Conservation (phyloP, 352 stramenopile genomes). For the Phytophthora nicotianae region DNA sequence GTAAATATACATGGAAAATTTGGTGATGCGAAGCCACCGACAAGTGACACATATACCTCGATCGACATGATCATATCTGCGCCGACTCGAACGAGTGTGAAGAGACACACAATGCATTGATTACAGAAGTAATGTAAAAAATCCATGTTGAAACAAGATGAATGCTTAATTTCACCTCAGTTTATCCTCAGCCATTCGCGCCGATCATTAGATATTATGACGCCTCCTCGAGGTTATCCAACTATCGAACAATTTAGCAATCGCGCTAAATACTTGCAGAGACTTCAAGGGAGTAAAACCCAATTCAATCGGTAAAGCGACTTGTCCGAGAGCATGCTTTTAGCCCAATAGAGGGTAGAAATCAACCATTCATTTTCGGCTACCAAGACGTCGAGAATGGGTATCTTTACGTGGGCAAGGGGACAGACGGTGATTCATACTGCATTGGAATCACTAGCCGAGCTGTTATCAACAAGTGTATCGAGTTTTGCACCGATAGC, state of each 20-base stretch:
- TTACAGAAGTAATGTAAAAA: slow-evolving; percentile 8
- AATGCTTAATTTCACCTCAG: slow-evolving; percentile 7
- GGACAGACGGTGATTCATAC: neutral
- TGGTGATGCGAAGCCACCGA: neutral
- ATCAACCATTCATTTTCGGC: slow-evolving; percentile 1
- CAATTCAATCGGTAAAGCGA: neutral
- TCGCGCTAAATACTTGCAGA: slow-evolving; percentile 3
- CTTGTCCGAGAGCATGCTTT: neutral
- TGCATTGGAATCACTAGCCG: neutral
- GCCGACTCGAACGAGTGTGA: neutral
- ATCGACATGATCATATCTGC: slow-evolving; percentile 1
- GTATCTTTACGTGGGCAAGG: slow-evolving; percentile 7
- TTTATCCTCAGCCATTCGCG: slow-evolving; percentile 2
- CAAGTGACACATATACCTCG: slow-evolving; percentile 3
- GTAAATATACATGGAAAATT: neutral
- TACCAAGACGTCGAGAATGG: neutral
- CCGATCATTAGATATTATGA: neutral
- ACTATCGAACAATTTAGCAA: slow-evolving; percentile 1
- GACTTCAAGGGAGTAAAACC: slow-evolving; percentile 8
- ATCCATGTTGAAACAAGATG: slow-evolving; percentile 11
- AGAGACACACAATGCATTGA: neutral
- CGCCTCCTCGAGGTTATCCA: slow-evolving; percentile 2
- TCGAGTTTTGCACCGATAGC: neutral
- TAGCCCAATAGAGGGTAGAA: neutral
- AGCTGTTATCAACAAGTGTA: neutral